A percentile compares a stretch with the other conserved stretches of the same genome.
These are phyloP conservation scores for Papilionanthe hybrid DNA, from an alignment of 116 monocot genomes.

Conservation along the genomic window DNA sequence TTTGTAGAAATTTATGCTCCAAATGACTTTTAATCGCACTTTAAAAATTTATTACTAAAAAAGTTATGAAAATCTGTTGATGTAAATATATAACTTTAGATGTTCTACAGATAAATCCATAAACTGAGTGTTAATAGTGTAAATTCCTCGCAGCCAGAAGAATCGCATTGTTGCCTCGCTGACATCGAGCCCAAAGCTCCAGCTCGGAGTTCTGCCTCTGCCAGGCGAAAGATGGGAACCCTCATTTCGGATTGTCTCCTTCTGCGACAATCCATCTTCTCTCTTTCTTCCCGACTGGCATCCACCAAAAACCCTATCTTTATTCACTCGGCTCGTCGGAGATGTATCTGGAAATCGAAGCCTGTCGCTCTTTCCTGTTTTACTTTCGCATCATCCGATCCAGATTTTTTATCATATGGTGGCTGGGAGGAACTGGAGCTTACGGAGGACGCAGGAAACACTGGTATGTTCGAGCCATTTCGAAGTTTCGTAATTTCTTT, in stretches of 20 bases:
- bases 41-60: too few species aligned
- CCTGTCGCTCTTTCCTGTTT: slow-evolving; percentile 19
- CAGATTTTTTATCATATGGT: slow-evolving; percentile 22
- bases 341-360: neutral
- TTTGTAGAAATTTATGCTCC: too few species aligned
- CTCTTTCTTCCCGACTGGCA: neutral
- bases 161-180: too few species aligned
- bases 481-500: slow-evolving; percentile 28
- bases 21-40: too few species aligned
- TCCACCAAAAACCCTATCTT: slow-evolving; percentile 4
- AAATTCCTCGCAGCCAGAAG: too few species aligned
- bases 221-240: slow-evolving; percentile 9
- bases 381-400: slow-evolving; percentile 11
- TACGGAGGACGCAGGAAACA: slow-evolving; percentile 1
- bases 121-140: too few species aligned
- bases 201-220: neutral
- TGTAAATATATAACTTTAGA: too few species aligned
- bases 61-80: too few species aligned
- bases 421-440: slow-evolving; percentile 77
- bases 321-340: slow-evolving; percentile 1
- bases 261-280: slow-evolving; percentile 16
- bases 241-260: slow-evolving; percentile 9
- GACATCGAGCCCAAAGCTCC: too few species aligned
- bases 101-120: too few species aligned
- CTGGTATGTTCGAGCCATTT: slow-evolving; percentile 22